Conservation (phyloP, 83 land plant species). For the Thuja plicata region DNA sequence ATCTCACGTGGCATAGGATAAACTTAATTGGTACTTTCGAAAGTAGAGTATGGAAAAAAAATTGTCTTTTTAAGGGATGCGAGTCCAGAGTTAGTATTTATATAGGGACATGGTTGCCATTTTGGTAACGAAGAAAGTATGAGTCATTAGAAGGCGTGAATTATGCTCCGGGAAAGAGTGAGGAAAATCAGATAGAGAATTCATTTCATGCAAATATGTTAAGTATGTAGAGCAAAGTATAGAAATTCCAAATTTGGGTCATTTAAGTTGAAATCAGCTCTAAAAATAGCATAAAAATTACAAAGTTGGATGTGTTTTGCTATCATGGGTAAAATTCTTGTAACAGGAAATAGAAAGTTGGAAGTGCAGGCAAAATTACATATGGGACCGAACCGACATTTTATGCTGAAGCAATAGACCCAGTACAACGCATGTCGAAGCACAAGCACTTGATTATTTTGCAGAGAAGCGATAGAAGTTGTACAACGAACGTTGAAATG, state of each 20-base stretch:
- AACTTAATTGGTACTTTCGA: no score
- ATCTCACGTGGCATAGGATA: not conserved
- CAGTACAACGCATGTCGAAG: not conserved
- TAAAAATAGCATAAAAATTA: no score
- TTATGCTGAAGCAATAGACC: not conserved
- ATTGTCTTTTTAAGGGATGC: not conserved
- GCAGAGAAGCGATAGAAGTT: not conserved
- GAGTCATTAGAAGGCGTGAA: not conserved
- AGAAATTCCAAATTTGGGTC: not conserved
- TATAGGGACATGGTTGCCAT: not conserved
- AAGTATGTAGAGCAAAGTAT: not conserved
- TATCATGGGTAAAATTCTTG: not conserved
- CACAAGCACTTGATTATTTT: not conserved
- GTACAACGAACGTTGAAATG: not conserved
- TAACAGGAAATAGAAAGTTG: not conserved
- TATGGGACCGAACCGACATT: not conserved
- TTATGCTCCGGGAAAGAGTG: not conserved
- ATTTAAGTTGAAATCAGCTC: not conserved
- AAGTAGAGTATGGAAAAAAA: not conserved
- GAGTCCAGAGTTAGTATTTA: not conserved
- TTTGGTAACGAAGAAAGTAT: not conserved
- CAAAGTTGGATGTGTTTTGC: not conserved
- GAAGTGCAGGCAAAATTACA: not conserved
- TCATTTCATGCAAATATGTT: not conserved
- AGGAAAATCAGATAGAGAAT: not conserved